A percentile compares a stretch with the other conserved stretches of the same genome.
These are phyloP conservation scores for Puccinia brachypodii DNA, from an alignment of 1,284 basidiomycete genomes.

Conservation along the genomic window DNA sequence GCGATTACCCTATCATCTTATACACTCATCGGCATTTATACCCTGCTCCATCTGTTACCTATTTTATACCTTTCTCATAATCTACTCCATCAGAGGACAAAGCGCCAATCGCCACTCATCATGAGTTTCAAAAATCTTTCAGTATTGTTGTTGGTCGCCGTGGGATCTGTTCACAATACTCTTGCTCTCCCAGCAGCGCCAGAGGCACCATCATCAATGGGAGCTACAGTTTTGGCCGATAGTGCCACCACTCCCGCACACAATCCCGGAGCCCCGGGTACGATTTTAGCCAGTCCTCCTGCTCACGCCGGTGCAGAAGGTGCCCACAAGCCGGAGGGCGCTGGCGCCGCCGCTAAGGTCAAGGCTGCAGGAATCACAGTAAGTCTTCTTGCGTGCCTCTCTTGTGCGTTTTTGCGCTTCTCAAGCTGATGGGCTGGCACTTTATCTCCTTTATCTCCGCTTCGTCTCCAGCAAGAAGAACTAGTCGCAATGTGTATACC, in stretches of 20 bases:
- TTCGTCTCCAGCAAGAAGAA: neutral
- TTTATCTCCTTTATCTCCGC: neutral
- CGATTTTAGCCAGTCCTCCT: neutral
- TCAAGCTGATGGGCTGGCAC: neutral
- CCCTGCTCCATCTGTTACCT: neutral
- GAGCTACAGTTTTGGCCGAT: neutral
- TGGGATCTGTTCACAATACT: neutral
- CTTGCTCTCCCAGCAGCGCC: neutral
- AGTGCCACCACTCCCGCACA: neutral
- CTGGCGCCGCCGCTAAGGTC: neutral
- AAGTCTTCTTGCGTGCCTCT: neutral
- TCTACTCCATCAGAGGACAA: neutral
- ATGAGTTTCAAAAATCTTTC: conserved; percentile 17
- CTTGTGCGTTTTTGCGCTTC: neutral
- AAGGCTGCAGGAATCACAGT: conserved; percentile 12
- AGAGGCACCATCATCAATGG: neutral
- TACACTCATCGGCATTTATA: neutral
- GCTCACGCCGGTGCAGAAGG: neutral
- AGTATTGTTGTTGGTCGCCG: neutral
- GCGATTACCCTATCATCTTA: neutral
- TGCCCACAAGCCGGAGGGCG: neutral
- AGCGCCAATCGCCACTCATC: neutral
- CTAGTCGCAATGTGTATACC: conserved; percentile 7
- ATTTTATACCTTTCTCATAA: neutral
- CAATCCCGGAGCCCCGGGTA: neutral